phyloP scores from a whole-genome alignment of 2,329 filamentous ascomycete genomes.

The Talaromyces sp. region DNA sequence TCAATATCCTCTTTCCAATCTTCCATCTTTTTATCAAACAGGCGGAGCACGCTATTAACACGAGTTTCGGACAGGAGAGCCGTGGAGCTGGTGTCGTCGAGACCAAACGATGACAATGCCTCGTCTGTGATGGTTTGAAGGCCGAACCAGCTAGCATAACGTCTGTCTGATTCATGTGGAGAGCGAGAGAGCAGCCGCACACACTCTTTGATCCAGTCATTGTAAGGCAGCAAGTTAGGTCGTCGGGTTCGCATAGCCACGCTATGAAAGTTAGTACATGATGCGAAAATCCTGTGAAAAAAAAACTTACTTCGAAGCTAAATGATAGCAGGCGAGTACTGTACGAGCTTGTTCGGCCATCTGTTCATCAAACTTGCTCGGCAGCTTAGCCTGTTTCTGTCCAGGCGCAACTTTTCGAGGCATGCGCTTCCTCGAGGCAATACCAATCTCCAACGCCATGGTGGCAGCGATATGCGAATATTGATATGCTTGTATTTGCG shows the following conservation, averaged over 20 bases:
- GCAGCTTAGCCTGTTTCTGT: slow-evolving; percentile 16
- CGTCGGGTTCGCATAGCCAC: slow-evolving; percentile 38
- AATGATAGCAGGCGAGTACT: slow-evolving; percentile 33
- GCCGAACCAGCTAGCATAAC: slow-evolving; percentile 34
- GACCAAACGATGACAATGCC: slow-evolving; percentile 33
- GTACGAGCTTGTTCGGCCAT: slow-evolving; percentile 35
- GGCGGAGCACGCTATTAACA: slow-evolving; percentile 32
- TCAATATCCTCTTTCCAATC: slow-evolving; percentile 30
- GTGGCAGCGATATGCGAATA: slow-evolving; percentile 52
- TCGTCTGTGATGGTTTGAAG: slow-evolving; percentile 35
- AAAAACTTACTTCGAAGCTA: slow-evolving; percentile 28
- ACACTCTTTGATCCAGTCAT: slow-evolving; percentile 36
- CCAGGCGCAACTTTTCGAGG: slow-evolving; percentile 21
- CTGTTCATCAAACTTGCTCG: slow-evolving; percentile 25
- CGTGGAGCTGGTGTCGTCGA: slow-evolving; percentile 34
- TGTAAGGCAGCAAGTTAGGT: slow-evolving; percentile 34
- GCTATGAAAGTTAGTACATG: slow-evolving; percentile 20
- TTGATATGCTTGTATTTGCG: slow-evolving; percentile 51
- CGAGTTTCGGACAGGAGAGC: slow-evolving; percentile 32
- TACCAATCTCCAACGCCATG: slow-evolving; percentile 48
- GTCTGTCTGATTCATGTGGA: slow-evolving; percentile 29
- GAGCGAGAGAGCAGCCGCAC: slow-evolving; percentile 30
- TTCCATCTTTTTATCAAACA: slow-evolving; percentile 36
- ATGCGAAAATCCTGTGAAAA: slow-evolving; percentile 8
- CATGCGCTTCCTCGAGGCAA: slow-evolving; percentile 31